Percentiles rank a stretch among this genome's conserved stretches.
Evolutionary conservation across 2,329 filamentous ascomycete species (phyloP).

Genomic region (Paradendryphiella salina): DNA sequence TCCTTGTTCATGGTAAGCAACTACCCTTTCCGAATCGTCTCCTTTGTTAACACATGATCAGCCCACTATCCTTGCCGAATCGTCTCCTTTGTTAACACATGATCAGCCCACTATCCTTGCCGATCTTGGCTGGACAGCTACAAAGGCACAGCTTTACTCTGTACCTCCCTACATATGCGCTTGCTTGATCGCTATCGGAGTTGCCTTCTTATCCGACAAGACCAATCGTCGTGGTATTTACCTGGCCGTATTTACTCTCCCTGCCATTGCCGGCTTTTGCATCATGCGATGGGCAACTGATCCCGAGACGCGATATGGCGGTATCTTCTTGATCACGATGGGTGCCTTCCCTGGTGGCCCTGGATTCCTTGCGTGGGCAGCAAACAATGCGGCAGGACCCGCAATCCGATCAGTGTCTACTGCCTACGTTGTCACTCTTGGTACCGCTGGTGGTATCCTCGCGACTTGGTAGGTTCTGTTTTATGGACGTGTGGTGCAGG

Average conservation of each 20-base stretch:
- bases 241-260: slow-evolving; percentile 41
- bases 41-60: slow-evolving; percentile 11
- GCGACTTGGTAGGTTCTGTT: slow-evolving; percentile 51
- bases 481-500: background rate
- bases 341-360: slow-evolving; percentile 63
- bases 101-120: slow-evolving; percentile 44
- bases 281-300: slow-evolving; percentile 60
- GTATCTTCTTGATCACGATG: slow-evolving; percentile 59
- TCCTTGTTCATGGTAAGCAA: slow-evolving; percentile 46
- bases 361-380: slow-evolving; percentile 61
- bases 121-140: slow-evolving; percentile 45
- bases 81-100: background rate
- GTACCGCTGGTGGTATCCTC: slow-evolving; percentile 61
- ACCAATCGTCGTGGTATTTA: slow-evolving; percentile 47
- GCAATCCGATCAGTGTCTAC: slow-evolving; percentile 60
- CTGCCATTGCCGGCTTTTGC: slow-evolving; percentile 57
- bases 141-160: slow-evolving; percentile 46
- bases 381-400: slow-evolving; percentile 63
- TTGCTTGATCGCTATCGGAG: slow-evolving; percentile 40
- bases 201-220: slow-evolving; percentile 46
- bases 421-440: slow-evolving; percentile 68
- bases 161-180: slow-evolving; percentile 48
- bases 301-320: slow-evolving; percentile 59
- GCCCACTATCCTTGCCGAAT: slow-evolving; percentile 45
- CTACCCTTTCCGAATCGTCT: background rate